phyloP scores from a whole-genome alignment of 257 asterid genomes.

The Solanum chilense region DNA sequence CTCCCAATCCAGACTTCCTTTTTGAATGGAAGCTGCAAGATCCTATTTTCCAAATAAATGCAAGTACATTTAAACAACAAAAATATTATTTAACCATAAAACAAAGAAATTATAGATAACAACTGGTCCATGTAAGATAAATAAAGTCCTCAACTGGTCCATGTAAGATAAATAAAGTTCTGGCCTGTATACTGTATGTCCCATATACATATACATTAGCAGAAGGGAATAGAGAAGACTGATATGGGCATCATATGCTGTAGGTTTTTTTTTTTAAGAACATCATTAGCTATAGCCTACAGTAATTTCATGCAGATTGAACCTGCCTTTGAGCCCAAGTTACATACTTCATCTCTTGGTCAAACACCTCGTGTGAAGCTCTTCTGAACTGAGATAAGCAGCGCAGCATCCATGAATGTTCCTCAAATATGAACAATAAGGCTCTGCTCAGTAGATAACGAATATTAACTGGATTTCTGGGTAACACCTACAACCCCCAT shows the following conservation, averaged over 20 bases:
- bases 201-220: background rate
- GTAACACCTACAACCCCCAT: background rate
- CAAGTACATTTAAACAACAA: background rate
- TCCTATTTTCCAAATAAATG: constrained; percentile 39
- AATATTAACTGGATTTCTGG: background rate
- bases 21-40: constrained; percentile 86
- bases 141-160: background rate
- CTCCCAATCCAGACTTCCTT: constrained; percentile 98
- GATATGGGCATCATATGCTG: background rate
- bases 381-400: background rate
- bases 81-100: background rate
- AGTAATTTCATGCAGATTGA: background rate
- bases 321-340: background rate
- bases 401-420: background rate
- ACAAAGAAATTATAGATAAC: background rate
- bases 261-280: background rate
- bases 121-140: background rate
- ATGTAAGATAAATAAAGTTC: background rate
- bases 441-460: background rate
- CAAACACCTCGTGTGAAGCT: background rate
- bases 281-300: background rate
- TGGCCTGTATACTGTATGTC: background rate
- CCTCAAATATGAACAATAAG: background rate
- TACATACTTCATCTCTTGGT: background rate
- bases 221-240: background rate